phyloP scores from a whole-genome alignment of 1,139 yeast species.

The Lodderomyces oxycetoniae region DNA sequence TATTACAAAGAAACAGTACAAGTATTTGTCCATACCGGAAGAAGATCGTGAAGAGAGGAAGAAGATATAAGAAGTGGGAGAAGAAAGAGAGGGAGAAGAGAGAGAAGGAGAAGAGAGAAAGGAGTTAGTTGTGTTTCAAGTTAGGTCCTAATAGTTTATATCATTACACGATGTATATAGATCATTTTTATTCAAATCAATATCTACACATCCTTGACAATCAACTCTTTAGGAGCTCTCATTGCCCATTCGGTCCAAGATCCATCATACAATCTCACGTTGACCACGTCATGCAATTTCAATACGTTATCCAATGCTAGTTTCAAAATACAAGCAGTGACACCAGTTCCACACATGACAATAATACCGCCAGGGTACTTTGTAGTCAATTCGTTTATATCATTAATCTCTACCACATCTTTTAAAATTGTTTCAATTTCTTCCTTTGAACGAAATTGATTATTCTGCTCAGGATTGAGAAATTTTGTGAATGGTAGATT shows the following conservation, averaged over 20 bases:
- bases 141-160: too few relatives aligned
- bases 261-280: conserved; percentile 71
- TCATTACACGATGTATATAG: too few relatives aligned
- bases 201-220: conserved; percentile 20
- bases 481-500: conserved; percentile 73
- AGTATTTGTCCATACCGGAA: conserved; percentile 39
- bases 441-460: conserved; percentile 45
- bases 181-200: too few relatives aligned
- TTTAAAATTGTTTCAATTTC: conserved; percentile 46
- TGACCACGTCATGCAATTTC: conserved; percentile 60
- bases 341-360: conserved; percentile 94
- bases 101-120: too few relatives aligned
- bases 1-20: conserved; percentile 72
- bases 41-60: conserved; percentile 2
- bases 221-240: conserved; percentile 36
- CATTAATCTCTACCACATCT: conserved; percentile 31
- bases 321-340: conserved; percentile 81
- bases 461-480: conserved; percentile 36
- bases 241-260: conserved; percentile 80
- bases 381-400: conserved; percentile 12
- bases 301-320: conserved; percentile 41
- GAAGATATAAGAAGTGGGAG: too few relatives aligned
- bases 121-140: too few relatives aligned
- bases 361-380: conserved; percentile 52
- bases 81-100: too few relatives aligned